Conservation (phyloP, 768 basidiomycete genomes). For the Asterophora lycoperdoides region DNA sequence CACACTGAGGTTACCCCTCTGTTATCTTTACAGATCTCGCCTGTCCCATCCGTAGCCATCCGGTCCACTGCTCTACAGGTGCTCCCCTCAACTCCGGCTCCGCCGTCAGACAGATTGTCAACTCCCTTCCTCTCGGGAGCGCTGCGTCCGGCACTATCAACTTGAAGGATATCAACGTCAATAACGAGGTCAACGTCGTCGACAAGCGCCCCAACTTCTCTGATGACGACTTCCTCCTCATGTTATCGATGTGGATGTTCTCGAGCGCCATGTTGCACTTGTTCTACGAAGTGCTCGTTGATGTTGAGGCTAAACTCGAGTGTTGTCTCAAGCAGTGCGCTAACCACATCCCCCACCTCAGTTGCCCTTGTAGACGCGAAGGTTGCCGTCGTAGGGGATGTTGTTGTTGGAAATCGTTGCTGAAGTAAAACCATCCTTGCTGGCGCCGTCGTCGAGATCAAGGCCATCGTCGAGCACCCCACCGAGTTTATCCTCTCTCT, state of each 20-base stretch:
- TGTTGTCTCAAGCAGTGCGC: not conserved
- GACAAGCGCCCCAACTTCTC: not conserved
- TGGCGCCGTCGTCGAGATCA: slow-evolving; percentile 8
- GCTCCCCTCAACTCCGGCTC: not conserved
- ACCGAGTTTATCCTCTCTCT: slow-evolving; percentile 8
- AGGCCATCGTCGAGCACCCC: slow-evolving; percentile 14
- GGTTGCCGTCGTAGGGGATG: slow-evolving; percentile 10
- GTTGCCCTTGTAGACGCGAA: slow-evolving; percentile 4
- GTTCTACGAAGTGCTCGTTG: slow-evolving; percentile 5
- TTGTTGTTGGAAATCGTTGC: slow-evolving; percentile 13
- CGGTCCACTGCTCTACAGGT: not conserved
- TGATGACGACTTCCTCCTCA: too few species aligned
- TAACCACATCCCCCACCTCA: not conserved
- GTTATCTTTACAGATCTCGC: too few species aligned
- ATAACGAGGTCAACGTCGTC: not conserved
- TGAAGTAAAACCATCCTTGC: slow-evolving; percentile 9
- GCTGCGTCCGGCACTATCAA: not conserved
- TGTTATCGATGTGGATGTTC: not conserved
- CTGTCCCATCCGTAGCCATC: too few species aligned
- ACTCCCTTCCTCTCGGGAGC: not conserved
- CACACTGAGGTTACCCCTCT: too few species aligned
- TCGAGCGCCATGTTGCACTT: not conserved
- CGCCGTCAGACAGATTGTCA: not conserved
- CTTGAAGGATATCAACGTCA: too few species aligned
- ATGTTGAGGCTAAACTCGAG: not conserved